Percentiles rank a stretch among this genome's conserved stretches.
phyloP scores from a whole-genome alignment of 2,329 filamentous ascomycete genomes.

The Colletotrichum euphorbiae region DNA sequence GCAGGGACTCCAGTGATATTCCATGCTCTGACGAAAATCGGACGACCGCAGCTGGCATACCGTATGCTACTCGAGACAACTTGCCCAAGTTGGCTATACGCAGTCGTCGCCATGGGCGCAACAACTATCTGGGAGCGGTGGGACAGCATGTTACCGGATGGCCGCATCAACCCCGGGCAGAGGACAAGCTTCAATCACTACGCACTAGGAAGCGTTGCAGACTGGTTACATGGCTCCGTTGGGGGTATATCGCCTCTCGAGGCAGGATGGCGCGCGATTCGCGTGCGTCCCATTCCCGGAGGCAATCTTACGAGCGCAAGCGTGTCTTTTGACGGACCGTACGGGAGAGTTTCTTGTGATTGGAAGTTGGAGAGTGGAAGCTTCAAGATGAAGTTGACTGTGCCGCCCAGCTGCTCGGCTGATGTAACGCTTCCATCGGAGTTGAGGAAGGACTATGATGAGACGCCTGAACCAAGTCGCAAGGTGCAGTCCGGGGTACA shows the following conservation, averaged over 20 bases:
- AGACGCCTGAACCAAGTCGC: neutral
- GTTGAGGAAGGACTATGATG: conserved; percentile 6
- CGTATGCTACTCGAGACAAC: conserved; percentile 51
- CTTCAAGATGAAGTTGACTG: conserved; percentile 25
- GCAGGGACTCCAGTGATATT: conserved; percentile 32
- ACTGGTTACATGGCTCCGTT: conserved; percentile 50
- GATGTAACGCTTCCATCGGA: conserved; percentile 25
- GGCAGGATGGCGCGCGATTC: conserved; percentile 42
- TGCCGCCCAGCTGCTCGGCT: conserved; percentile 30
- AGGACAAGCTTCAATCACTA: conserved; percentile 59
- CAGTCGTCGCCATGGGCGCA: conserved; percentile 50
- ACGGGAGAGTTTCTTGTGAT: conserved; percentile 19
- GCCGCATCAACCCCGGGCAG: conserved; percentile 51
- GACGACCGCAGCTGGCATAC: conserved; percentile 45
- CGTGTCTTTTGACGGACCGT: conserved; percentile 31
- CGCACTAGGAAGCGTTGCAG: conserved; percentile 52
- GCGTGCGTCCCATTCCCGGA: conserved; percentile 27
- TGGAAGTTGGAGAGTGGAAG: conserved; percentile 7
- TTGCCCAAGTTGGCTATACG: conserved; percentile 53
- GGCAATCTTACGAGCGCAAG: conserved; percentile 34
- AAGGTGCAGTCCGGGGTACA: conserved; percentile 22
- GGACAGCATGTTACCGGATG: conserved; percentile 53
- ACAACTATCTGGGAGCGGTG: conserved; percentile 58
- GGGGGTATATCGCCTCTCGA: conserved; percentile 43
- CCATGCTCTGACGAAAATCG: conserved; percentile 32